phyloP scores from a whole-genome alignment of 1,139 yeast species.

The Casaregolazyma suthepensis region DNA sequence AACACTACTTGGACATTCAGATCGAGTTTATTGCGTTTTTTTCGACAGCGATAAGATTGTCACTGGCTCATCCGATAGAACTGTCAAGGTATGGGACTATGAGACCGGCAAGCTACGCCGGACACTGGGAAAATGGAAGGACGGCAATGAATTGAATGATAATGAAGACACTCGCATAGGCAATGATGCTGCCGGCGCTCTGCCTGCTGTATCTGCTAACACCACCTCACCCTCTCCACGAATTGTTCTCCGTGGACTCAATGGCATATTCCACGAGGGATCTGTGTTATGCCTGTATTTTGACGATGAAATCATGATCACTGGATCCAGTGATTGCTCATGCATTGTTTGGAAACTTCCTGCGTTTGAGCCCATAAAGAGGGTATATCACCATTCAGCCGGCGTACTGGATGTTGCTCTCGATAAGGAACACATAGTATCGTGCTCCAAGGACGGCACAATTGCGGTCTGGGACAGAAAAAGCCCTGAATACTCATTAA shows the following conservation, averaged over 20 bases:
- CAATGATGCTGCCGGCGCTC: background rate
- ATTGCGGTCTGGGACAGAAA: slow-evolving; percentile 29
- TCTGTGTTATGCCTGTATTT: slow-evolving; percentile 32
- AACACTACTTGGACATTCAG: slow-evolving; percentile 31
- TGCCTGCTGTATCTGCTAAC: slow-evolving; percentile 3
- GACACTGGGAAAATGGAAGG: slow-evolving; percentile 20
- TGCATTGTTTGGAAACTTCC: slow-evolving; percentile 32
- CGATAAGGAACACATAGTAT: slow-evolving; percentile 24
- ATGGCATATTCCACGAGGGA: slow-evolving; percentile 26
- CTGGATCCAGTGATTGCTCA: slow-evolving; percentile 35
- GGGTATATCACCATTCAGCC: slow-evolving; percentile 25
- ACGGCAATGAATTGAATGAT: slow-evolving; percentile 3
- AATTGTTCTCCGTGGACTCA: background rate
- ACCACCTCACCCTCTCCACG: slow-evolving; percentile 5
- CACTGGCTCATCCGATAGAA: slow-evolving; percentile 35
- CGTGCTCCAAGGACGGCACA: slow-evolving; percentile 33
- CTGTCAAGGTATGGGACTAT: slow-evolving; percentile 32
- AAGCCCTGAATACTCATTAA: slow-evolving; percentile 15
- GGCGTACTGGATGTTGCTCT: slow-evolving; percentile 32
- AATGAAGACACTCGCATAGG: background rate
- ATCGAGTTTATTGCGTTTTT: slow-evolving; percentile 35
- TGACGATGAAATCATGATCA: slow-evolving; percentile 30
- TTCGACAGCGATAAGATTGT: slow-evolving; percentile 29
- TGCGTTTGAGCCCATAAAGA: slow-evolving; percentile 22
- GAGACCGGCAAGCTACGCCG: slow-evolving; percentile 24